Percentiles rank a stretch among this genome's conserved stretches.
These are phyloP conservation scores for Suillus fuscotomentosus DNA, from an alignment of 768 basidiomycete species.

Conservation along the genomic window DNA sequence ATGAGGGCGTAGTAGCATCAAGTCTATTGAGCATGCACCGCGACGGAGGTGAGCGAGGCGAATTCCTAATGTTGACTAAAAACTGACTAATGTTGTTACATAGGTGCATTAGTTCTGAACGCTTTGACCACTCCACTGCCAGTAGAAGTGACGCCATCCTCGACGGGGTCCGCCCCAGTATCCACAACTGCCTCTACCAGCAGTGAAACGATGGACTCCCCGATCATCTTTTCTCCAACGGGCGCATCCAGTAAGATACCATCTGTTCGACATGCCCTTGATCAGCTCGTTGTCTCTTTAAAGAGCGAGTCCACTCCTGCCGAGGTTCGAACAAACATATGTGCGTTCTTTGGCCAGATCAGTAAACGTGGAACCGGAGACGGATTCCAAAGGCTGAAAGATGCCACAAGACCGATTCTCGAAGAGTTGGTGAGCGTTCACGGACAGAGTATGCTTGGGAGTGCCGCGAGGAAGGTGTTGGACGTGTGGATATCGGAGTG, in stretches of 20 bases:
- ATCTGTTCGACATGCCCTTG: constrained; percentile 56
- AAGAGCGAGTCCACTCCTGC: constrained; percentile 53
- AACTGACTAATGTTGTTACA: constrained; percentile 7
- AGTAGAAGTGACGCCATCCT: constrained; percentile 34
- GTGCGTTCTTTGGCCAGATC: constrained; percentile 67
- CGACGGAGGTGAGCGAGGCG: constrained; percentile 54
- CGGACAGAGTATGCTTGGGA: constrained; percentile 32
- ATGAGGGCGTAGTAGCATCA: constrained; percentile 84
- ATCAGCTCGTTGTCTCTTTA: constrained; percentile 65
- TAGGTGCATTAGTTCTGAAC: constrained; percentile 63
- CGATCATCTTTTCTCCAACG: constrained; percentile 44
- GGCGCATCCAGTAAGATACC: constrained; percentile 35
- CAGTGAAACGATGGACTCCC: constrained; percentile 44
- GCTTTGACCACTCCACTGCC: constrained; percentile 54
- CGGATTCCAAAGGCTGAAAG: constrained; percentile 50
- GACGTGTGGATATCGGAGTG: constrained; percentile 36
- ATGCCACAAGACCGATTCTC: constrained; percentile 47
- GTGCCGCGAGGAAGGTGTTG: constrained; percentile 41
- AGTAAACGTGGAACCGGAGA: constrained; percentile 51
- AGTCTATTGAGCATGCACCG: constrained; percentile 69
- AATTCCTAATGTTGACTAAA: neutral
- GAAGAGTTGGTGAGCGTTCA: constrained; percentile 43
- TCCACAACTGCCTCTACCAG: constrained; percentile 39
- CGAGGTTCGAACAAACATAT: constrained; percentile 77
- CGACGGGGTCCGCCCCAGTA: constrained; percentile 32